phyloP scores from a whole-genome alignment of 352 stramenopile genomes.

The Thraustochytrium sp. region DNA sequence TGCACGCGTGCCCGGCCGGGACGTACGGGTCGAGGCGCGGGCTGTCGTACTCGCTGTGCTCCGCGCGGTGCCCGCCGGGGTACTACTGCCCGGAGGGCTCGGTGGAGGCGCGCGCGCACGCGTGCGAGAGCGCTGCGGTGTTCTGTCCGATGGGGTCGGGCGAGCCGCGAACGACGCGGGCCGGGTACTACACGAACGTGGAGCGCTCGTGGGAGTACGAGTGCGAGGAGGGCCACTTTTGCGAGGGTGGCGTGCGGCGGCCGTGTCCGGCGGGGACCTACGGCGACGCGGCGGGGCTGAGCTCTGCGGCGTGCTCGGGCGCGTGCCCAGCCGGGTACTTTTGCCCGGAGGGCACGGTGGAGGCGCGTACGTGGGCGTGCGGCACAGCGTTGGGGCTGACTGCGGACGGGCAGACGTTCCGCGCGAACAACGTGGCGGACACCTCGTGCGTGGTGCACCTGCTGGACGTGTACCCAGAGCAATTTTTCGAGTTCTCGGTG shows the following conservation, averaged over 20 bases:
- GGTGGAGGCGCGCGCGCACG: slow-evolving; percentile 45
- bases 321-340: slow-evolving; percentile 61
- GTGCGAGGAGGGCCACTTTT: slow-evolving; percentile 60
- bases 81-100: slow-evolving; percentile 60
- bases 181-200: slow-evolving; percentile 62
- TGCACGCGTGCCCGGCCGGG: slow-evolving; percentile 57
- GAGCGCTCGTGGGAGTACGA: slow-evolving; percentile 61
- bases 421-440: slow-evolving; percentile 18
- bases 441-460: slow-evolving; percentile 27
- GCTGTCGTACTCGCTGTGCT: slow-evolving; percentile 55
- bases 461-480: slow-evolving; percentile 41
- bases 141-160: slow-evolving; percentile 64
- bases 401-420: slow-evolving; percentile 16
- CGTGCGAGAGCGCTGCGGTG: slow-evolving; percentile 54
- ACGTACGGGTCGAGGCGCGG: slow-evolving; percentile 59
- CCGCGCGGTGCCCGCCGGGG: slow-evolving; percentile 59
- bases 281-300: slow-evolving; percentile 50
- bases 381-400: not conserved
- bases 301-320: slow-evolving; percentile 52
- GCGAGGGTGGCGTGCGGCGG: slow-evolving; percentile 50
- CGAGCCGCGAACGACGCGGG: slow-evolving; percentile 46
- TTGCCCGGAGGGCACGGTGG: slow-evolving; percentile 56
- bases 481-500: slow-evolving; percentile 41
- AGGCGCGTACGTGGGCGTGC: slow-evolving; percentile 44
- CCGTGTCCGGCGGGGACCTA: slow-evolving; percentile 61